These are phyloP conservation scores for Plasmodium ovale DNA, from an alignment of 169 alveolate genomes.

Conservation along the genomic window DNA sequence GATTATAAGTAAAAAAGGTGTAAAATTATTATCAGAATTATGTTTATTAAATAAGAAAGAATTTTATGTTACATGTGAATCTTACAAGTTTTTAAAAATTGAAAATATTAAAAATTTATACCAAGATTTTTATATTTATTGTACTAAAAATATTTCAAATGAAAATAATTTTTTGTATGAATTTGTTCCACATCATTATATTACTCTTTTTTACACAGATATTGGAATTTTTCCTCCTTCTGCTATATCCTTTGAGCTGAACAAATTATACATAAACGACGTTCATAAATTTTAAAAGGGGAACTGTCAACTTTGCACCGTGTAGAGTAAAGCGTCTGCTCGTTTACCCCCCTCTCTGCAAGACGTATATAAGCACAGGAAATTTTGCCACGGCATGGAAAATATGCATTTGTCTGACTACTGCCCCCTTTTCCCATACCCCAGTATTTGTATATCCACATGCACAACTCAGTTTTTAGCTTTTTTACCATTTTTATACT, in stretches of 20 bases:
- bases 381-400: too few species aligned
- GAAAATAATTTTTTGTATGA: slow-evolving; percentile 37
- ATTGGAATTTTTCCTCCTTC: slow-evolving; percentile 73
- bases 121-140: slow-evolving; percentile 26
- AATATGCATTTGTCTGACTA: neutral
- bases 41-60: slow-evolving; percentile 64
- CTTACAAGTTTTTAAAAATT: slow-evolving; percentile 68
- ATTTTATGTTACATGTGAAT: slow-evolving; percentile 71
- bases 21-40: slow-evolving; percentile 42
- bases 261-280: slow-evolving; percentile 49
- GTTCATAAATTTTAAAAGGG: neutral
- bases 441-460: neutral
- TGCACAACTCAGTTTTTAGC: neutral
- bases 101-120: slow-evolving; percentile 27
- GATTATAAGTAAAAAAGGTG: slow-evolving; percentile 50
- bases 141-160: slow-evolving; percentile 40
- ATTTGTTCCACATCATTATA: slow-evolving; percentile 53
- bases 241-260: slow-evolving; percentile 48
- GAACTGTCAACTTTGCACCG: too few species aligned
- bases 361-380: neutral
- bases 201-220: slow-evolving; percentile 73
- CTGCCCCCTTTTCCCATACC: neutral
- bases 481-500: neutral
- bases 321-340: too few species aligned
- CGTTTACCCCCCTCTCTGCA: neutral